Percentiles rank a stretch among this genome's conserved stretches.
Conservation (phyloP, 257 asterid species). For the Nicotiana benthamiana region DNA sequence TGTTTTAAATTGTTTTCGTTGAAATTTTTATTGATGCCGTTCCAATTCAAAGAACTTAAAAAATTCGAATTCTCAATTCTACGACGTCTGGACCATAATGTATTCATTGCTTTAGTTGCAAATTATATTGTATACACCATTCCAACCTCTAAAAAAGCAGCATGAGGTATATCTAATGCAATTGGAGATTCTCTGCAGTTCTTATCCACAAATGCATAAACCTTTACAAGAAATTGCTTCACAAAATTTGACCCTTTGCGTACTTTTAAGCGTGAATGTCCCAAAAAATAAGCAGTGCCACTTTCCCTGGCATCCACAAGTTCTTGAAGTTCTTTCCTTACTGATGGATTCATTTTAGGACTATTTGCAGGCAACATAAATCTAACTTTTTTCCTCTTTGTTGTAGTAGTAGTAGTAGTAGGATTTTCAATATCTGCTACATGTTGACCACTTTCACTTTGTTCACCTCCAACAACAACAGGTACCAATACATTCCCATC, state of each 20-base stretch:
- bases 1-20: too few relatives aligned
- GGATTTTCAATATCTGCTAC: slow-evolving; percentile 15
- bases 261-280: slow-evolving; percentile 60
- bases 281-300: slow-evolving; percentile 81
- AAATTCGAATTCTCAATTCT: neutral
- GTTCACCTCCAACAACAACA: slow-evolving; percentile 13
- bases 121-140: slow-evolving; percentile 49
- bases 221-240: slow-evolving; percentile 48
- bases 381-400: slow-evolving; percentile 43
- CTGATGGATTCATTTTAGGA: slow-evolving; percentile 40
- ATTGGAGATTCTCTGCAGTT: slow-evolving; percentile 77
- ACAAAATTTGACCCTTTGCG: slow-evolving; percentile 57
- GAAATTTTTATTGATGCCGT: neutral
- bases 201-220: slow-evolving; percentile 60
- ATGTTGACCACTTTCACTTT: neutral
- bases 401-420: slow-evolving; percentile 9
- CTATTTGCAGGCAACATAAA: slow-evolving; percentile 54
- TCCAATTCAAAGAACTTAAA: neutral
- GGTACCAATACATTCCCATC: slow-evolving; percentile 50
- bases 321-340: slow-evolving; percentile 62
- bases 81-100: neutral
- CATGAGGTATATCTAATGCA: slow-evolving; percentile 69
- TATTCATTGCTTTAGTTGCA: neutral
- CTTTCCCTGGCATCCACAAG: slow-evolving; percentile 77
- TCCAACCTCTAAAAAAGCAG: slow-evolving; percentile 84